These are phyloP conservation scores for Zygosaccharomyces siamensis DNA, from an alignment of 805 yeast genomes.

Conservation along the genomic window DNA sequence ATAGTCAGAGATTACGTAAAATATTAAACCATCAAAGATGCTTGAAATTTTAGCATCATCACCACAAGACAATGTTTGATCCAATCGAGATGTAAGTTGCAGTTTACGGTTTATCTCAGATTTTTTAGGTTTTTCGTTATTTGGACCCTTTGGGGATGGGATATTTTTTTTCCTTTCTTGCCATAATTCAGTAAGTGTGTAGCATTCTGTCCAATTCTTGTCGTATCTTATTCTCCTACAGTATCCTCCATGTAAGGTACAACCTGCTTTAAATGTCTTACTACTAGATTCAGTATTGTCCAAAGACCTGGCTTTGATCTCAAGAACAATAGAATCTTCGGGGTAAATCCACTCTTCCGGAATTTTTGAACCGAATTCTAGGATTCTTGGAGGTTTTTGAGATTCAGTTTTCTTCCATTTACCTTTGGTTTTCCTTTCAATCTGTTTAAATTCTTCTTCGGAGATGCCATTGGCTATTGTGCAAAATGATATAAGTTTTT, in stretches of 20 bases:
- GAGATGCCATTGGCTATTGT: constrained; percentile 83
- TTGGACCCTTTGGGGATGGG: constrained; percentile 15
- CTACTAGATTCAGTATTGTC: constrained; percentile 42
- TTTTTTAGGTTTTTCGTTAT: constrained; percentile 27
- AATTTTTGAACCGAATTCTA: constrained; percentile 53
- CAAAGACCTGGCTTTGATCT: constrained; percentile 75
- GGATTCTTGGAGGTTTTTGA: constrained; percentile 39
- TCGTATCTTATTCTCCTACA: constrained; percentile 65
- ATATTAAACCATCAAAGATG: constrained; percentile 44
- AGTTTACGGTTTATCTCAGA: constrained; percentile 31
- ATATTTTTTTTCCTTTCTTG: constrained; percentile 13
- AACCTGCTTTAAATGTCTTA: constrained; percentile 52
- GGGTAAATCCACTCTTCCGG: constrained; percentile 84
- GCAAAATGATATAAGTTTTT: constrained; percentile 60
- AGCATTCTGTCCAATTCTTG: constrained; percentile 52
- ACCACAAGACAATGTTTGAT: neutral
- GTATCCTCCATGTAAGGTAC: constrained; percentile 74
- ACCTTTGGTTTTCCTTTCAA: constrained; percentile 52
- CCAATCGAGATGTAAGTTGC: constrained; percentile 16
- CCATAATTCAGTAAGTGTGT: constrained; percentile 49
- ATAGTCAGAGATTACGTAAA: constrained; percentile 53
- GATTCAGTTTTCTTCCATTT: constrained; percentile 51
- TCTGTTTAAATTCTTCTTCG: constrained; percentile 51
- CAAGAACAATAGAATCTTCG: constrained; percentile 67
- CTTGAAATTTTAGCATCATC: constrained; percentile 18